Base-by-base conservation (phyloP, 2,329 filamentous ascomycete genomes). In the Lithohypha guttulata region DNA sequence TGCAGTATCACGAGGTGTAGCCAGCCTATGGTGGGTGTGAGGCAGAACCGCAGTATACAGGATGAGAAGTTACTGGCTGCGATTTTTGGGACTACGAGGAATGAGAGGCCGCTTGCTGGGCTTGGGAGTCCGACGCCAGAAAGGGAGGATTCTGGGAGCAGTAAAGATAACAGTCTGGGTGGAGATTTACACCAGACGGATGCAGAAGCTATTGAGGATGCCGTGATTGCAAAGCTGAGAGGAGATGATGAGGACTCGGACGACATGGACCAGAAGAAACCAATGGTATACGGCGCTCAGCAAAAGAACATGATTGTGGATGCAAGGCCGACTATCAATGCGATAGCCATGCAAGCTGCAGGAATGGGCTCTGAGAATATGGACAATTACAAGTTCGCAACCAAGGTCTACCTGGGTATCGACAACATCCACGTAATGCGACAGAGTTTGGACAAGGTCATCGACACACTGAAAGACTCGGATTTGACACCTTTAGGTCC, bases 391-490 rank as follows among this genome's bases (percentile, higher is more conserved):
- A 84, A 81, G 45, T 89, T 87, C 53, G 85, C 86, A 11, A 81
- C 80, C 43, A 94, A 95, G 60, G 81, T 81, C 20, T 98, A 93
- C 56, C 72, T 98, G 41, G 91, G 84, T 46, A 98, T 98, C 54
- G 89, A 93, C 59, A 98, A 98, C 57, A 96, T 98, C 44, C 91
- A 98, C 55, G 86, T 95, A 46, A 98, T 98, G 91, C 75, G 91
- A 42, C 81, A 82, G 45, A 96, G 89, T 2, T 68, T 98, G 22
- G 79, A 81, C 51, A 89, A 81, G 50, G 82, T 98, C 14, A 70
- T 95, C 38, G 87, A 93, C 47, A 81, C 85, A 2, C 66, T 98
- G 54, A 95, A 93, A 56, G 89, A 96, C 51, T 84, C 86, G 2
- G 91, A 98, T 58, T 72, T 95, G 19, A 83, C 84, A 1, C 76